phyloP scores from a whole-genome alignment of 2,329 filamentous ascomycete species.

The Scedosporium boydii region DNA sequence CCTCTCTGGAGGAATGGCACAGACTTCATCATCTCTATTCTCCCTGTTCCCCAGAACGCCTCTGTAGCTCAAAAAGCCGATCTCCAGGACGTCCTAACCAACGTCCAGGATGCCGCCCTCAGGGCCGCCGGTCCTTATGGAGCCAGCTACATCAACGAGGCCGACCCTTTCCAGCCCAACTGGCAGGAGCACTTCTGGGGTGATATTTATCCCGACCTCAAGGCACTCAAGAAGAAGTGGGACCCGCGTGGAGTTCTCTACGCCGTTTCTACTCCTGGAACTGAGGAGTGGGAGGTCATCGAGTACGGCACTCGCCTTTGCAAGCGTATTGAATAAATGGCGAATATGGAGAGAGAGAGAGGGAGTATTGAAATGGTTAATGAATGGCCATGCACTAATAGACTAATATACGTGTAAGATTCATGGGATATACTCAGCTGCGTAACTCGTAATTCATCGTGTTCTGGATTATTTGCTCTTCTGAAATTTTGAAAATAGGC shows the following conservation, averaged over 20 bases:
- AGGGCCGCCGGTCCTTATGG: slow-evolving; percentile 25
- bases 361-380: background rate
- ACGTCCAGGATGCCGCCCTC: slow-evolving; percentile 25
- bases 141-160: slow-evolving; percentile 34
- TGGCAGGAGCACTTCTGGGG: slow-evolving; percentile 31
- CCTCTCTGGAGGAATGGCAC: slow-evolving; percentile 25
- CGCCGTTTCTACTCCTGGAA: slow-evolving; percentile 31
- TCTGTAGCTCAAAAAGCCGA: slow-evolving; percentile 31
- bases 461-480: background rate
- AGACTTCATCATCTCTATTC: slow-evolving; percentile 23
- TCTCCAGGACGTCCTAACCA: slow-evolving; percentile 27
- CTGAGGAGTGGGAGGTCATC: slow-evolving; percentile 31
- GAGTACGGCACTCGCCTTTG: slow-evolving; percentile 31
- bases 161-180: slow-evolving; percentile 23
- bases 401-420: too few species aligned
- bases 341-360: background rate
- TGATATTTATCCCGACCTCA: slow-evolving; percentile 22
- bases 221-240: slow-evolving; percentile 31
- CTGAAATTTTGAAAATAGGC: background rate
- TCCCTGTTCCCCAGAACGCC: slow-evolving; percentile 24
- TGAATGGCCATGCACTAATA: too few species aligned
- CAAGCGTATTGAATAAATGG: slow-evolving; percentile 9
- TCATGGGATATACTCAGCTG: background rate
- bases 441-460: background rate
- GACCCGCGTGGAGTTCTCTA: slow-evolving; percentile 33